These are phyloP conservation scores for Colletotrichum costaricense DNA, from an alignment of 2,329 filamentous ascomycete species.

Conservation along the genomic window DNA sequence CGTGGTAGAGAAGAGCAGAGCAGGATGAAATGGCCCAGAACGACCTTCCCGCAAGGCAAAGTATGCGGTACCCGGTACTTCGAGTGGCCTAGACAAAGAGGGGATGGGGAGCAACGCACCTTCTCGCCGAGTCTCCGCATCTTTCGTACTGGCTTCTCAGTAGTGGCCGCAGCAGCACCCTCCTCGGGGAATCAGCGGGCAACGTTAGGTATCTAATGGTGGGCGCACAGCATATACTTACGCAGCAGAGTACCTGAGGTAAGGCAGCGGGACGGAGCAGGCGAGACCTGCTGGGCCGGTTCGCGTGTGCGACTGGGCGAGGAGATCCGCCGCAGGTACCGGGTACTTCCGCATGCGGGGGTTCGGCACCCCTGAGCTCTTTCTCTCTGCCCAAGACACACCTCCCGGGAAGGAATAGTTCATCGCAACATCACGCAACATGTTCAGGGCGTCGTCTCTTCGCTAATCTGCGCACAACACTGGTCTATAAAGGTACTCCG, in stretches of 20 bases:
- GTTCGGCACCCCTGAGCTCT: constrained; percentile 20
- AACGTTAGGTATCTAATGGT: no score
- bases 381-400: constrained; percentile 32
- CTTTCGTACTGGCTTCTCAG: no score
- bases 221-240: no score
- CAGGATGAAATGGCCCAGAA: neutral
- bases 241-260: no score
- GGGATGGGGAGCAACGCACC: neutral
- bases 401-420: constrained; percentile 27
- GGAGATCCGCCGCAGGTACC: constrained; percentile 5
- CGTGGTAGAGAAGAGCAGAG: neutral
- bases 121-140: neutral
- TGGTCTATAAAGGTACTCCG: neutral
- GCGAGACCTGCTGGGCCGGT: neutral
- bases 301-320: neutral
- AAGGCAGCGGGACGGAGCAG: neutral
- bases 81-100: neutral
- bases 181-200: no score
- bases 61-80: constrained; percentile 18
- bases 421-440: constrained; percentile 29
- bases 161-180: no score
- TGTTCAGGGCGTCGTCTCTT: neutral
- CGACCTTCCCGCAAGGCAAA: neutral
- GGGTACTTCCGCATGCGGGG: constrained; percentile 29
- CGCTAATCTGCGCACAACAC: constrained; percentile 12